Conservation (phyloP, 192 early-diverging fungal species). For the Blastocladiella britannica region DNA sequence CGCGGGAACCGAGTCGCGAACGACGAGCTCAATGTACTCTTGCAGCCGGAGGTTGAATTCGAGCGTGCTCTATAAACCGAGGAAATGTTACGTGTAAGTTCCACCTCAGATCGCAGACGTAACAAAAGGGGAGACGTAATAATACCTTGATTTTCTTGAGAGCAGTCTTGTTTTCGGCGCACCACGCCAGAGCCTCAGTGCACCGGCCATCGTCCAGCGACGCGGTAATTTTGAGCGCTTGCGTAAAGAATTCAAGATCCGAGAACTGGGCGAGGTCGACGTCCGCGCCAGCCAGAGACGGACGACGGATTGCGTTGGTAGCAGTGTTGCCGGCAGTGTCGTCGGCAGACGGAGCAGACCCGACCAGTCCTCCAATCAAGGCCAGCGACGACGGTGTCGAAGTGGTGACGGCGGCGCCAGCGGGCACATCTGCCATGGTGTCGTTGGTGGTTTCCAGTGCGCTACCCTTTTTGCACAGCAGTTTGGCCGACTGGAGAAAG, state of each 20-base stretch:
- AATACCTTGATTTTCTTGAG: constrained; percentile 72
- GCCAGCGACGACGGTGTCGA: background rate
- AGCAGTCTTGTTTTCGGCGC: constrained; percentile 69
- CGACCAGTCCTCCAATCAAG: background rate
- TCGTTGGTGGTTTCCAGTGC: constrained; percentile 41
- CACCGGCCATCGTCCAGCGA: constrained; percentile 60
- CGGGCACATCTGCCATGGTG: too few species aligned
- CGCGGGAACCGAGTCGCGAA: constrained; percentile 32
- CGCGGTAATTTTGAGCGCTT: constrained; percentile 57
- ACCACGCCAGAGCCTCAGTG: constrained; percentile 76
- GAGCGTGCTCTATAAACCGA: constrained; percentile 49
- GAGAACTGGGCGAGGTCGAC: constrained; percentile 40
- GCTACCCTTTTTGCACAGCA: constrained; percentile 30
- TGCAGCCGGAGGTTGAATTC: constrained; percentile 92
- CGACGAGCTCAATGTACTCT: constrained; percentile 79
- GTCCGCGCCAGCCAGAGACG: constrained; percentile 2
- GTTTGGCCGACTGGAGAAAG: constrained; percentile 48
- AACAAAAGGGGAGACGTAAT: background rate
- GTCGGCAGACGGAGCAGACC: constrained; percentile 1
- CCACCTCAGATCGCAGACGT: background rate
- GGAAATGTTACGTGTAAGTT: constrained; percentile 1
- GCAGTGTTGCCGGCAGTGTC: constrained; percentile 1
- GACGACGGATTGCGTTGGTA: background rate
- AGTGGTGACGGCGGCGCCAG: background rate
- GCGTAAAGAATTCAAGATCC: constrained; percentile 76